Evolutionary conservation across 805 yeast species (phyloP).

Genomic region (Metschnikowia kofuensis): DNA sequence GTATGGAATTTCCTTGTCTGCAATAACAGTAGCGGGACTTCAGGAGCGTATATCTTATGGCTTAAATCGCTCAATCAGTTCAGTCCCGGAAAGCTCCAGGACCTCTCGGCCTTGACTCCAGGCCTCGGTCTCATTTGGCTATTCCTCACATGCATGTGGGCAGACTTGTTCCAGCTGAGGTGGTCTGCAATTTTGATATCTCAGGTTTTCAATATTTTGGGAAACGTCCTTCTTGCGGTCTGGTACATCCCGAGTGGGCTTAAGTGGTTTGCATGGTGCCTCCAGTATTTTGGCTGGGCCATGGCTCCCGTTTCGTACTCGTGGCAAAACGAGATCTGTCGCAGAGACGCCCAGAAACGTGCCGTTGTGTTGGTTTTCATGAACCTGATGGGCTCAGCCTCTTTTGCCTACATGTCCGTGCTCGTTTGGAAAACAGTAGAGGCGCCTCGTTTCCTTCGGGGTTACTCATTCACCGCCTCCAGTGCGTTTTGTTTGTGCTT

Average conservation of each 20-base stretch:
- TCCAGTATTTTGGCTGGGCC: slow-evolving; percentile 60
- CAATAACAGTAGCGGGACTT: slow-evolving; percentile 56
- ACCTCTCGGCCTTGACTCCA: slow-evolving; percentile 46
- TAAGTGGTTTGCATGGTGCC: slow-evolving; percentile 63
- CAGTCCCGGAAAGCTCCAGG: slow-evolving; percentile 30
- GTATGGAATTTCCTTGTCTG: slow-evolving; percentile 57
- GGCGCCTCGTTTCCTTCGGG: slow-evolving; percentile 54
- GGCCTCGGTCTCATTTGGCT: slow-evolving; percentile 43
- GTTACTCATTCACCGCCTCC: slow-evolving; percentile 48
- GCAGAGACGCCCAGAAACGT: slow-evolving; percentile 55
- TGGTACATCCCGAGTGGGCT: slow-evolving; percentile 57
- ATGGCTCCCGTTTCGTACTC: slow-evolving; percentile 62
- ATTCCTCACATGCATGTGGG: slow-evolving; percentile 31
- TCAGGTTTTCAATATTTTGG: slow-evolving; percentile 51
- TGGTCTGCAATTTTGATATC: slow-evolving; percentile 55
- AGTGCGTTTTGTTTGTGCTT: slow-evolving; percentile 44
- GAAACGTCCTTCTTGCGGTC: slow-evolving; percentile 52
- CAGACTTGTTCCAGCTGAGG: slow-evolving; percentile 37
- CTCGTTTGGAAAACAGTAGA: slow-evolving; percentile 56
- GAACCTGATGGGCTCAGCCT: slow-evolving; percentile 51
- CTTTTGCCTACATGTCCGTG: slow-evolving; percentile 50
- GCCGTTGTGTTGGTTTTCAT: slow-evolving; percentile 55
- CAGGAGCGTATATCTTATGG: slow-evolving; percentile 63
- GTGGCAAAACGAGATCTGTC: slow-evolving; percentile 54
- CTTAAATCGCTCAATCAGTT: slow-evolving; percentile 30